Evolutionary conservation across 352 stramenopile genomes (phyloP).

Genomic region (Phytophthora agathidicida): DNA sequence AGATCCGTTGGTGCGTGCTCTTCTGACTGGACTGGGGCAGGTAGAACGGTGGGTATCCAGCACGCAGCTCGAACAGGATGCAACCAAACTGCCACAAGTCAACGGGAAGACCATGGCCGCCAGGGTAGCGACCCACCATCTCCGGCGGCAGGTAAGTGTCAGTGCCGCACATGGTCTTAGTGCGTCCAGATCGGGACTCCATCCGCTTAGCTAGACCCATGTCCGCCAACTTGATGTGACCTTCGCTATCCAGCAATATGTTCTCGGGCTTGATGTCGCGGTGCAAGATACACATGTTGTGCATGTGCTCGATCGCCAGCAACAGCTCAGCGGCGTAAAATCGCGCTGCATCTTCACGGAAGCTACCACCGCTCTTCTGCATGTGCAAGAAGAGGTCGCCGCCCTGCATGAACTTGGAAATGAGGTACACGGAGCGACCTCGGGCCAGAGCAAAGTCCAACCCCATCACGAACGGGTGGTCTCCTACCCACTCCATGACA

Average conservation of each 20-base stretch:
- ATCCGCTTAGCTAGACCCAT: constrained; percentile 92
- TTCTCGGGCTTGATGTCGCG: constrained; percentile 95
- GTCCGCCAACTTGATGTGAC: constrained; percentile 91
- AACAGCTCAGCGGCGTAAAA: constrained; percentile 89
- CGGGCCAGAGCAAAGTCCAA: constrained; percentile 97
- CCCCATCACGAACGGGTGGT: constrained; percentile 97
- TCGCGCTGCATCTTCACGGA: constrained; percentile 72
- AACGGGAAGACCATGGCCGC: constrained; percentile 87
- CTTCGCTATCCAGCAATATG: constrained; percentile 86
- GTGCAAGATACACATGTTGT: constrained; percentile 93
- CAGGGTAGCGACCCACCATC: constrained; percentile 80
- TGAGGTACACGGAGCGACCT: constrained; percentile 96
- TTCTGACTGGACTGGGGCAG: constrained; percentile 89
- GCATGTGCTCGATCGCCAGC: constrained; percentile 87
- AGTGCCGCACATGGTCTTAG: constrained; percentile 91
- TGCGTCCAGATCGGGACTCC: constrained; percentile 69
- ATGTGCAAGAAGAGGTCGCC: constrained; percentile 95
- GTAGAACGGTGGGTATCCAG: constrained; percentile 93
- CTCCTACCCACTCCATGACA: constrained; percentile 84
- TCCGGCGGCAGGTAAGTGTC: constrained; percentile 91
- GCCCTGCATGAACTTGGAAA: constrained; percentile 98
- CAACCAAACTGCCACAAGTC: constrained; percentile 95
- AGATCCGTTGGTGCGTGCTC: constrained; percentile 90
- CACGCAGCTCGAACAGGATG: constrained; percentile 93
- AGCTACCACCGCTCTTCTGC: constrained; percentile 85